phyloP scores from a whole-genome alignment of 768 basidiomycete genomes.

The Macrocybe gigantea region DNA sequence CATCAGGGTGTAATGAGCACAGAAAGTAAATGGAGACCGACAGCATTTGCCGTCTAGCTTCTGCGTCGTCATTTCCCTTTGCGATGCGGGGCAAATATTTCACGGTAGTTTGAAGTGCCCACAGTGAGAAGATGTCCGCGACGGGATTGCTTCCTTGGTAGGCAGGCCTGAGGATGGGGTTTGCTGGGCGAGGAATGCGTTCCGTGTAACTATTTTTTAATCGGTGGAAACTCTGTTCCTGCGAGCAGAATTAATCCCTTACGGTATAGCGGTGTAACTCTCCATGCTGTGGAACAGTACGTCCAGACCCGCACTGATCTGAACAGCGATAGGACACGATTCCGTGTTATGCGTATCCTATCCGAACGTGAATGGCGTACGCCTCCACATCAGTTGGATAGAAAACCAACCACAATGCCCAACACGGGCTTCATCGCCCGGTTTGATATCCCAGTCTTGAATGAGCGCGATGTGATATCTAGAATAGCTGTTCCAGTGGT shows the following conservation, averaged over 20 bases:
- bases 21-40: constrained; percentile 20
- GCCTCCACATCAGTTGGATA: background rate
- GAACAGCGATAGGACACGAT: constrained; percentile 85
- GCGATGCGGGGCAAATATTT: constrained; percentile 85
- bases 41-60: constrained; percentile 92
- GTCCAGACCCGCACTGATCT: constrained; percentile 92
- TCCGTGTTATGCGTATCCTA: constrained; percentile 88
- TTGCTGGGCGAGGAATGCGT: constrained; percentile 81
- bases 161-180: constrained; percentile 86
- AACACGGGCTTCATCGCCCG: constrained; percentile 87
- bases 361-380: background rate
- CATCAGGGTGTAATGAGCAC: background rate
- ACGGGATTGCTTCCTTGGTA: constrained; percentile 94
- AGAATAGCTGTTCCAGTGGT: constrained; percentile 95
- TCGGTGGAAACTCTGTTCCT: background rate
- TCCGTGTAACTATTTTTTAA: constrained; percentile 67
- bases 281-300: constrained; percentile 96
- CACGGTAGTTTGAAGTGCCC: constrained; percentile 88
- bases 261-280: constrained; percentile 93
- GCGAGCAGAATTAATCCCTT: constrained; percentile 17
- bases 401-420: constrained; percentile 59
- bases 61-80: constrained; percentile 68
- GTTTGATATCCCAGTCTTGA: constrained; percentile 96
- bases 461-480: constrained; percentile 84
- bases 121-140: constrained; percentile 92